Evolutionary conservation across 1,139 yeast genomes (phyloP), one percentile per base, ranked within the genome.

Genomic region (Protomyces inundatus): DNA sequence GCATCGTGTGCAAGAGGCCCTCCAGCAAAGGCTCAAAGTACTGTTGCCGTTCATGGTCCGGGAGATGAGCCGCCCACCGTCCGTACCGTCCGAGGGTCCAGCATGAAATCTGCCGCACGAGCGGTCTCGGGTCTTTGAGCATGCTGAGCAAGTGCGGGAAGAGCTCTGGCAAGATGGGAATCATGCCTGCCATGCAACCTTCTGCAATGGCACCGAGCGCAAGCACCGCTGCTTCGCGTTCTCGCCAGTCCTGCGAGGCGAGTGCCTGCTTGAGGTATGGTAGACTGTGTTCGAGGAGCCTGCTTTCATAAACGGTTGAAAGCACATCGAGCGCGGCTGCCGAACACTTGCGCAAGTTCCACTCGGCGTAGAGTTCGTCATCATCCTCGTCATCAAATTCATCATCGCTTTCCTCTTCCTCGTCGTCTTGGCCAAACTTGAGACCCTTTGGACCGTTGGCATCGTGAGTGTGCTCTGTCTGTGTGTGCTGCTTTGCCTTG

Each of bases 161-260:
- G 63, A 93, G 79, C 14, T 85, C 82, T 0, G 97, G 96, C 56
- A 93, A 77, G 70, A 88, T 88, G 53, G 84, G 85, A 32, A 85
- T 77, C 16, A 91, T 85, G 32, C 67, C 69, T 64, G 86, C 88
- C 64, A 86, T 79, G 70, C 96, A 90, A 69, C 97, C 95, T 70
- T 87, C 90, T 48, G 96, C 88, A 71, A 91, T 86, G 37, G 98
- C 98, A 66, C 98, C 98, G 73, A 93, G 83, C 0, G 98, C 97
- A 62, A 93, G 80, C 46, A 93, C 91, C 0, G 97, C 86, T 1
- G 97, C 96, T 74, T 93, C 98, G 67, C 97, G 82, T 12, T 87
- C 83, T 50, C 88, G 88, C 98, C 98, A 93, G 66, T 86, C 83
- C 3, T 79, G 76, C 1, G 90, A 82, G 5, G 82, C 81, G 64